Evolutionary conservation across 2,329 filamentous ascomycete genomes (phyloP), one percentile per base, ranked within the genome.

Genomic region (Diatrype stigma): DNA sequence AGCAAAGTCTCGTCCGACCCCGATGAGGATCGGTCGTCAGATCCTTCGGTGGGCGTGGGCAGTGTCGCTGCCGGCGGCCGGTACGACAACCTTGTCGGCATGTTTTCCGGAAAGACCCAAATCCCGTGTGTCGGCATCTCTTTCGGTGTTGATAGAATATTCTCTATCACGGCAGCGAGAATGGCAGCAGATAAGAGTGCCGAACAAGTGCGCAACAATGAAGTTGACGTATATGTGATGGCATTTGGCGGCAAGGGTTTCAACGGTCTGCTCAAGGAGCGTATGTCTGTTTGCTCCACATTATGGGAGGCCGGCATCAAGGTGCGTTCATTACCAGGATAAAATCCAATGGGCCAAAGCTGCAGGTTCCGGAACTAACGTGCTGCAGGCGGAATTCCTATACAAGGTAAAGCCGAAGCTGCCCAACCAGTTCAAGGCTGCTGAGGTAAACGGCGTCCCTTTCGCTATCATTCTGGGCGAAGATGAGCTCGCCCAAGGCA

Each of bases 181-280:
- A 54, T 90, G 67, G 83, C 82, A 55, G 81, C 59, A 23, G 55
- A 60, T 44, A 59, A 61, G 48, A 58, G 32, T 28, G 70, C 72
- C n/a, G 70, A 77, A 19, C 60, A 72, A 28, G 73, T 84, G 48
- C 77, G 88, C 56, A 78, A 79, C 57, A 90, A 86, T 63, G 88
- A 94, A 61, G 86, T 92, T 2, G 92, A 97, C 65, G 91, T 92
- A 44, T 96, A 85, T 70, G 87, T 97, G 63, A 97, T 97, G 91
- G 91, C 91, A 0, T 91, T 96, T 64, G 92, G 90, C 49, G 88
- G 89, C 48, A 93, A 92, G 71, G 88, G 85, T 19, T 93, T 92
- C 69, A 86, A 80, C 16, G 90, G 90, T 44, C 76, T 95, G 56
- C 73, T 96, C 49, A 84, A 85, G 59, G 88, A 96, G 75, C 87